Evolutionary conservation across 2,329 filamentous ascomycete genomes (phyloP).

Genomic region (Penicillium verrucosum): DNA sequence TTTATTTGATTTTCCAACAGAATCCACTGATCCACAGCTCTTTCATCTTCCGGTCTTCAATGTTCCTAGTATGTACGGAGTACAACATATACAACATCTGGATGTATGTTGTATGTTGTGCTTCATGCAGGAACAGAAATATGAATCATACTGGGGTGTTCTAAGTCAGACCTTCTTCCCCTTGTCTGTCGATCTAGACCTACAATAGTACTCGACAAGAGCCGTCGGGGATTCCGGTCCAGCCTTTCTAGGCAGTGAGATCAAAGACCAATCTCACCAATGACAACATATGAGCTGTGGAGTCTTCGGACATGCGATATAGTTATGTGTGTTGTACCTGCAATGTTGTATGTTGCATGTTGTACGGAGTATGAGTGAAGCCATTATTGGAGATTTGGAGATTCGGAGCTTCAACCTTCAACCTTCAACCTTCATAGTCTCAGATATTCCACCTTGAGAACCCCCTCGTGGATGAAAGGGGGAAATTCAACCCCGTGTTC

Average conservation of each 20-base stretch:
- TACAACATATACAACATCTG: too few species aligned
- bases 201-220: not conserved
- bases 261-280: not conserved
- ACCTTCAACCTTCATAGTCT: not conserved
- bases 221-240: not conserved
- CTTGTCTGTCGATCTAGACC: not conserved
- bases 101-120: not conserved
- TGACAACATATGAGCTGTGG: not conserved
- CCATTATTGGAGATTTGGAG: too few species aligned
- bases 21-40: not conserved
- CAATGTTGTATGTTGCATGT: not conserved
- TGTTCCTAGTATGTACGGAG: not conserved
- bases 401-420: not conserved
- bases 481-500: not conserved
- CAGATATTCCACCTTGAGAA: not conserved
- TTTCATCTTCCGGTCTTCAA: not conserved
- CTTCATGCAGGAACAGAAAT: conserved; percentile 1
- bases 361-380: not conserved
- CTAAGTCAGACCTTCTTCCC: not conserved
- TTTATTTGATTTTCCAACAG: not conserved
- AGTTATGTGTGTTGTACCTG: not conserved
- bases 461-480: not conserved
- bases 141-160: not conserved
- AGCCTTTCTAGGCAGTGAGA: not conserved
- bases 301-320: not conserved